phyloP scores from a whole-genome alignment of 192 early-diverging fungal species.

The Podila verticillata region DNA sequence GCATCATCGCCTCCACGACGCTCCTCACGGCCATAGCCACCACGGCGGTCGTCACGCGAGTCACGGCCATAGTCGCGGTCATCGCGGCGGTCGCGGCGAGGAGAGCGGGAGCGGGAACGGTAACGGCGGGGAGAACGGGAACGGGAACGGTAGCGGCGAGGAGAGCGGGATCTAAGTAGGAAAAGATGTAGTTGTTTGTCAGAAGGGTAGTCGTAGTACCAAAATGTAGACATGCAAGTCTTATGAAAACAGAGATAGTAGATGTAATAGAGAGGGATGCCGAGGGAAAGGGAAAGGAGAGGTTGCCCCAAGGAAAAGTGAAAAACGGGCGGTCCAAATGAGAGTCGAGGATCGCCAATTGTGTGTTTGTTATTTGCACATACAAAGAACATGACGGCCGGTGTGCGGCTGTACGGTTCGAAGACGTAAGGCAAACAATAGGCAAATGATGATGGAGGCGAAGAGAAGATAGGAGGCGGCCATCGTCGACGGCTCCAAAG shows the following conservation, averaged over 20 bases:
- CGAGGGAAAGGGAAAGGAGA: neutral
- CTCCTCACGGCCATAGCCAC: conserved; percentile 6
- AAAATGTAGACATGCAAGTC: neutral
- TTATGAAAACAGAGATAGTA: neutral
- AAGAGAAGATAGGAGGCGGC: no score
- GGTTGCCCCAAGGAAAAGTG: neutral
- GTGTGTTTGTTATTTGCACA: conserved; percentile 12
- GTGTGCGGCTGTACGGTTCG: conserved; percentile 28
- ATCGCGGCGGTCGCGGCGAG: conserved; percentile 26
- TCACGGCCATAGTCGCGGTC: conserved; percentile 23
- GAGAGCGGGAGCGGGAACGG: conserved; percentile 32
- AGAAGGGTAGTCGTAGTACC: neutral
- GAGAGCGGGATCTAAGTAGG: conserved; percentile 24
- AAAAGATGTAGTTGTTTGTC: neutral
- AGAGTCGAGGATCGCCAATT: no score
- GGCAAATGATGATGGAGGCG: neutral
- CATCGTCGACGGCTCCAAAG: no score
- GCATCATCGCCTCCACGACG: conserved; percentile 24
- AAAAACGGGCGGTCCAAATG: no score
- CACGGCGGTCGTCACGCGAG: conserved; percentile 14
- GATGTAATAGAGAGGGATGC: neutral
- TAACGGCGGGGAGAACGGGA: conserved; percentile 23
- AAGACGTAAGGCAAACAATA: conserved; percentile 9
- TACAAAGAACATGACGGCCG: conserved; percentile 37
- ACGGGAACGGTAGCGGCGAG: conserved; percentile 10